These are phyloP conservation scores for Coniochaeta ligniaria DNA, from an alignment of 2,329 filamentous ascomycete genomes.

Conservation along the genomic window DNA sequence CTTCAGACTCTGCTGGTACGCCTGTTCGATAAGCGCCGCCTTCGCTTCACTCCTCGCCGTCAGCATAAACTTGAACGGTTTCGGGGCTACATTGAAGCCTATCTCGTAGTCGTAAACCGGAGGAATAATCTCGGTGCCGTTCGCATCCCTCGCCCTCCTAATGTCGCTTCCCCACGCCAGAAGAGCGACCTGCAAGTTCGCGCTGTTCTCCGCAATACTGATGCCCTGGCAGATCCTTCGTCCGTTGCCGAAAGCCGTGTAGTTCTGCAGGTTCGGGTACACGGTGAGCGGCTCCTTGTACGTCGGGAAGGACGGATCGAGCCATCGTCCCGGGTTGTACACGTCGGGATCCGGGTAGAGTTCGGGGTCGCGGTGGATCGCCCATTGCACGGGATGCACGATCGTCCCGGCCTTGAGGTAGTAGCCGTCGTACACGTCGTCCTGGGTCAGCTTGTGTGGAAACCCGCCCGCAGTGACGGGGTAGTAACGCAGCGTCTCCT, in stretches of 20 bases:
- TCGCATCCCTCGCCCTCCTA: slow-evolving; percentile 4
- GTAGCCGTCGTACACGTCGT: slow-evolving; percentile 11
- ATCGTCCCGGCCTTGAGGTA: slow-evolving; percentile 8
- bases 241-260: slow-evolving; percentile 36
- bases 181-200: not conserved
- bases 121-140: not conserved
- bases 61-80: not conserved
- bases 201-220: slow-evolving; percentile 15
- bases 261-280: slow-evolving; percentile 23
- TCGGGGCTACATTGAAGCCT: slow-evolving; percentile 1
- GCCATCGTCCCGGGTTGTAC: slow-evolving; percentile 21
- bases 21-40: not conserved
- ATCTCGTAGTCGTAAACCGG: not conserved
- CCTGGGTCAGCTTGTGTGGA: slow-evolving; percentile 6
- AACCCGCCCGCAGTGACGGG: slow-evolving; percentile 2
- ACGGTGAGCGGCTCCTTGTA: slow-evolving; percentile 18
- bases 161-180: slow-evolving; percentile 17
- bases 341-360: slow-evolving; percentile 19
- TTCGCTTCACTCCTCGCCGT: not conserved
- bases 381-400: slow-evolving; percentile 6
- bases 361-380: slow-evolving; percentile 15
- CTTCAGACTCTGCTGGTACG: not conserved
- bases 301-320: slow-evolving; percentile 17
- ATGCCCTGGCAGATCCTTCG: slow-evolving; percentile 30
- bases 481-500: slow-evolving; percentile 2